phyloP scores from a whole-genome alignment of 345 rosid species.

The Abelmoschus esculentus region DNA sequence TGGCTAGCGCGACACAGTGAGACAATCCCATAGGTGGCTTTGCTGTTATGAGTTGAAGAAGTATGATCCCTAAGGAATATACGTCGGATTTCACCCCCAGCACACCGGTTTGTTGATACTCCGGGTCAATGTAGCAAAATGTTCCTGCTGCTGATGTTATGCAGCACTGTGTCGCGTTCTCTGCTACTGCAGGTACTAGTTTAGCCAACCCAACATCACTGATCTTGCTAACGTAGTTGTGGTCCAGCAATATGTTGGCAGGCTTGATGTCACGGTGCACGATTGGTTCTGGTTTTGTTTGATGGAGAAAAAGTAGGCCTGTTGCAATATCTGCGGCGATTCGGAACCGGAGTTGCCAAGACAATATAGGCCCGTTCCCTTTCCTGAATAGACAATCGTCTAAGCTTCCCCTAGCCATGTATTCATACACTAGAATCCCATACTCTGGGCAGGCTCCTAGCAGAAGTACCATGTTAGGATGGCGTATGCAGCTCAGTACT shows the following conservation, averaged over 20 bases:
- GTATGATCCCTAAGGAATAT: conserved; percentile 76
- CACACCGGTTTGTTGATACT: conserved; percentile 94
- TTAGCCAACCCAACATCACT: conserved; percentile 84
- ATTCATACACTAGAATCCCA: conserved; percentile 77
- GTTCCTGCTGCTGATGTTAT: conserved; percentile 84
- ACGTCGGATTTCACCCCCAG: conserved; percentile 85
- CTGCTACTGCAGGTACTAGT: conserved; percentile 80
- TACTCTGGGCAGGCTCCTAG: conserved; percentile 95
- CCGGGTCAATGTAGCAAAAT: conserved; percentile 90
- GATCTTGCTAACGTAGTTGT: conserved; percentile 71
- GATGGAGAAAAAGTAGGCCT: conserved; percentile 85
- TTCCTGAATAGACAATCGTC: conserved; percentile 56
- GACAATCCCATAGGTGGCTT: conserved; percentile 71
- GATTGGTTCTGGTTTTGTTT: conserved; percentile 90
- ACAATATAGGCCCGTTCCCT: conserved; percentile 48
- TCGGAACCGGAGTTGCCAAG: conserved; percentile 83
- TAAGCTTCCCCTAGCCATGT: conserved; percentile 89
- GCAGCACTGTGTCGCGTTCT: conserved; percentile 62
- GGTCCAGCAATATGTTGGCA: conserved; percentile 67
- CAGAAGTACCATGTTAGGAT: conserved; percentile 94
- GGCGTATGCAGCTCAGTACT: conserved; percentile 83
- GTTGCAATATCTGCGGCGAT: conserved; percentile 83
- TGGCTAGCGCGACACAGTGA: conserved; percentile 38
- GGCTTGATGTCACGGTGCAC: conserved; percentile 69
- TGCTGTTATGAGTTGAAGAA: conserved; percentile 74